Conservation (phyloP, 129 eudicot species). For the Artemisia annua region DNA sequence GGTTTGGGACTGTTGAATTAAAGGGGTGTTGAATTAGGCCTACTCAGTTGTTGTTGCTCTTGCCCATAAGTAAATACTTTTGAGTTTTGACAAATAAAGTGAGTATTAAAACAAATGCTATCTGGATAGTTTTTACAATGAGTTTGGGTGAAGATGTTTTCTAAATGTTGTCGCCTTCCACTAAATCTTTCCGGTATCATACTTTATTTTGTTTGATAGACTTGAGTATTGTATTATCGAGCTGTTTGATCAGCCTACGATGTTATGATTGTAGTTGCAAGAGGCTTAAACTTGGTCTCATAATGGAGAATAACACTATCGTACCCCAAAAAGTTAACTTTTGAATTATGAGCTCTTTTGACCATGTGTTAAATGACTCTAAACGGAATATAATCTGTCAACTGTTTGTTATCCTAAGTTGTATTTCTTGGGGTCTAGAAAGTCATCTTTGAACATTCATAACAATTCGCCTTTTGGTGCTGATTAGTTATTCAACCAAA, state of each 20-base stretch:
- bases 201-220: too few relatives aligned
- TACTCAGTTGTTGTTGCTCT: too few relatives aligned
- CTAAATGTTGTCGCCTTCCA: too few relatives aligned
- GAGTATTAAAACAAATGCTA: background rate
- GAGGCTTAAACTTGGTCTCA: constrained; percentile 1
- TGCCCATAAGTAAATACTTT: too few relatives aligned
- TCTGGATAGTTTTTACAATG: too few relatives aligned
- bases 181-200: background rate
- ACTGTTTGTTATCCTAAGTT: background rate
- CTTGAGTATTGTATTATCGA: too few relatives aligned
- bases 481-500: too few relatives aligned
- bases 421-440: background rate
- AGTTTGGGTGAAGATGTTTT: too few relatives aligned
- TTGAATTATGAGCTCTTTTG: background rate
- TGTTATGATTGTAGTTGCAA: background rate
- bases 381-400: background rate
- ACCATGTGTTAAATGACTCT: background rate
- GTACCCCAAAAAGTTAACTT: background rate
- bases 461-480: too few relatives aligned
- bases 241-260: background rate
- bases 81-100: background rate
- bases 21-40: too few relatives aligned
- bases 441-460: background rate
- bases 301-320: background rate
- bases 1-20: too few relatives aligned